These are phyloP conservation scores for Populus tremula DNA, from an alignment of 345 rosid species.

Conservation along the genomic window DNA sequence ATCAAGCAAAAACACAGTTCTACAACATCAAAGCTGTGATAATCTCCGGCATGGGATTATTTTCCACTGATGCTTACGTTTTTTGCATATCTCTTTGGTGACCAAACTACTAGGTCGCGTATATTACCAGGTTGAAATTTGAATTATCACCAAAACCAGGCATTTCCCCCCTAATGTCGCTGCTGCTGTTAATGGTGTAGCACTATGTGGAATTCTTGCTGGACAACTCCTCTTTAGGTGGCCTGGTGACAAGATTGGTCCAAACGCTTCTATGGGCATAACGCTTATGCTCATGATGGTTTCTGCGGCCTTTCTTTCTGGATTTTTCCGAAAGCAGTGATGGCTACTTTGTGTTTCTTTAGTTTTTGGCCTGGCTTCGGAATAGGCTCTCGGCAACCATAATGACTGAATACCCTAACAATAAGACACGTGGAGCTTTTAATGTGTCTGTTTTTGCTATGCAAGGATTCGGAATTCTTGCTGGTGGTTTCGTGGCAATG, in stretches of 20 bases:
- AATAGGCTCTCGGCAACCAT: constrained; percentile 34
- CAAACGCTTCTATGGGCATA: constrained; percentile 9
- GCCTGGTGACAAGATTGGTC: constrained; percentile 17
- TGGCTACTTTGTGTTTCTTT: constrained; percentile 14
- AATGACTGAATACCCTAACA: not conserved
- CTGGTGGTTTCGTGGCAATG: constrained; percentile 39
- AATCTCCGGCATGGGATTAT: too few relatives aligned
- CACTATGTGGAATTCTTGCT: constrained; percentile 38
- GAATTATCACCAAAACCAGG: constrained; percentile 34
- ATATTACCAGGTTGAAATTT: too few relatives aligned
- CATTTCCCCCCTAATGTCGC: constrained; percentile 41
- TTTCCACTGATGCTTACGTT: too few relatives aligned
- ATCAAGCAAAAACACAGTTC: constrained; percentile 15
- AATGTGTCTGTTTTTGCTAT: constrained; percentile 44
- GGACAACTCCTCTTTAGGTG: constrained; percentile 23
- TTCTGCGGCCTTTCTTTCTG: constrained; percentile 15
- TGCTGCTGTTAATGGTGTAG: constrained; percentile 45
- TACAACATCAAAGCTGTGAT: constrained; percentile 26
- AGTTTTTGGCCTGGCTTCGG: constrained; percentile 21
- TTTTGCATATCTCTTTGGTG: too few relatives aligned
- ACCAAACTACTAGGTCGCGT: too few relatives aligned
- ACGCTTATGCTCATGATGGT: constrained; percentile 7
- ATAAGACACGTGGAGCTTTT: constrained; percentile 41
- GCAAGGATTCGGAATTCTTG: constrained; percentile 46
- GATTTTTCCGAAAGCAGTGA: constrained; percentile 3